phyloP scores from a whole-genome alignment of 352 stramenopile genomes.

The Phytophthora colocasiae region DNA sequence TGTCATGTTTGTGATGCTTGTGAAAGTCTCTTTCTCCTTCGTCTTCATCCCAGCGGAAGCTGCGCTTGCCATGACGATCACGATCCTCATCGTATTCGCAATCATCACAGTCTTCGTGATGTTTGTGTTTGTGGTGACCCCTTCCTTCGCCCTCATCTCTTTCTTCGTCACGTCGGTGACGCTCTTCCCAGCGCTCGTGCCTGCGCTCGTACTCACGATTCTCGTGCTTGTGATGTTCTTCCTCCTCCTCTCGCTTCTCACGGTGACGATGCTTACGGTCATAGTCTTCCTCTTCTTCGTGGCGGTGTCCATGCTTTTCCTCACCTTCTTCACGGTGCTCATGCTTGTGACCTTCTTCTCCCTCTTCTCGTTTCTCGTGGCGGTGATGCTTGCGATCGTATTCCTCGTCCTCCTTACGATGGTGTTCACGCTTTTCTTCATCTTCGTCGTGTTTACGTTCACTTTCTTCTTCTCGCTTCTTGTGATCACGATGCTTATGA shows the following conservation, averaged over 20 bases:
- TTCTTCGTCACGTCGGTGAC: slow-evolving; percentile 11
- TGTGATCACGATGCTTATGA: slow-evolving; percentile 6
- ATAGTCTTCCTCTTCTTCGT: no score
- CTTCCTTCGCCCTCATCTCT: not conserved
- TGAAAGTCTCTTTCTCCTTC: slow-evolving; percentile 7
- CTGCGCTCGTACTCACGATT: not conserved
- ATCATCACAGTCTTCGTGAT: slow-evolving; percentile 9
- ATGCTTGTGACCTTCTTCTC: not conserved
- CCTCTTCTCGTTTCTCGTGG: slow-evolving; percentile 8
- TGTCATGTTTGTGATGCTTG: slow-evolving; percentile 21
- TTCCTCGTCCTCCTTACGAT: not conserved
- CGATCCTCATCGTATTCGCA: slow-evolving; percentile 1
- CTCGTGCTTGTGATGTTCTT: slow-evolving; percentile 3
- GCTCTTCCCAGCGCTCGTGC: not conserved
- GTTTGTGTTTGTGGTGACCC: slow-evolving; percentile 5
- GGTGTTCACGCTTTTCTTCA: slow-evolving; percentile 4
- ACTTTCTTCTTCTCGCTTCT: slow-evolving; percentile 8
- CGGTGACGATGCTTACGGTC: slow-evolving; percentile 1
- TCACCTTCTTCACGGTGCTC: no score
- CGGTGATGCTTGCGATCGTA: slow-evolving; percentile 11
- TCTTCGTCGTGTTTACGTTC: not conserved
- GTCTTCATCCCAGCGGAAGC: slow-evolving; percentile 4
- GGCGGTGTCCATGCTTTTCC: no score
- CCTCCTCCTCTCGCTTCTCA: slow-evolving; percentile 7
- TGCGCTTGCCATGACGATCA: slow-evolving; percentile 6